Evolutionary conservation across 2,329 filamentous ascomycete genomes (phyloP).

Genomic region (Fusarium sp.): DNA sequence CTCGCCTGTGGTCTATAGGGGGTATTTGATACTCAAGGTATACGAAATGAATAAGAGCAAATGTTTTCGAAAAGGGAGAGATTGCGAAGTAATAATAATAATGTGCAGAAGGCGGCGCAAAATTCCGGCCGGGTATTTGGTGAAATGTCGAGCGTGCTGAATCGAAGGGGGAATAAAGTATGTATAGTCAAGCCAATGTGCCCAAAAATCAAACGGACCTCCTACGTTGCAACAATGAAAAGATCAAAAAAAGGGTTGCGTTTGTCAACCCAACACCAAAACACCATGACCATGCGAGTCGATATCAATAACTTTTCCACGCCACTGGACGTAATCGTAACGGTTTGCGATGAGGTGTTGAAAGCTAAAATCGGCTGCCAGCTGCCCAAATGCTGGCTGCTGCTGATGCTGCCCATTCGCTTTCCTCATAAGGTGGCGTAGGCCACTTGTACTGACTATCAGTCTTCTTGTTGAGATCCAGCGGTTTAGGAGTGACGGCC

Average conservation of each 20-base stretch:
- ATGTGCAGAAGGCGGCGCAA: constrained; percentile 44
- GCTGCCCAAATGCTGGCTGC: constrained; percentile 86
- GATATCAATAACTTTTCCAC: constrained; percentile 48
- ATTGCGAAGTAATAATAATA: constrained; percentile 43
- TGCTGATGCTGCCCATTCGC: constrained; percentile 89
- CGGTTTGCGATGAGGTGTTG: constrained; percentile 24
- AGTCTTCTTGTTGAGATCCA: constrained; percentile 75
- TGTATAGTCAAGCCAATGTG: constrained; percentile 49
- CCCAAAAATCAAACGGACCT: constrained; percentile 45
- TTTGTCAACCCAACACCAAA: constrained; percentile 49
- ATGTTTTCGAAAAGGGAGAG: constrained; percentile 37
- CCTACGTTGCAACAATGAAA: constrained; percentile 41
- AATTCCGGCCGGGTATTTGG: constrained; percentile 50
- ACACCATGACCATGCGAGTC: constrained; percentile 50
- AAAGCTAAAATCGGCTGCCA: constrained; percentile 71
- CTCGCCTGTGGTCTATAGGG: constrained; percentile 56
- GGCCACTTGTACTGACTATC: constrained; percentile 82
- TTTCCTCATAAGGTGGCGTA: constrained; percentile 94
- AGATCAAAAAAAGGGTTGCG: constrained; percentile 36
- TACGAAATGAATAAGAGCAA: constrained; percentile 47
- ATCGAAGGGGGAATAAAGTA: constrained; percentile 50
- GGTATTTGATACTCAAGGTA: constrained; percentile 56
- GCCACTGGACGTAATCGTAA: constrained; percentile 48
- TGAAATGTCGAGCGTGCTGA: constrained; percentile 44
- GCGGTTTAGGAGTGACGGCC: constrained; percentile 76